phyloP scores from a whole-genome alignment of 495 filamentous ascomycete species.

The Penicillium longicatenatum region DNA sequence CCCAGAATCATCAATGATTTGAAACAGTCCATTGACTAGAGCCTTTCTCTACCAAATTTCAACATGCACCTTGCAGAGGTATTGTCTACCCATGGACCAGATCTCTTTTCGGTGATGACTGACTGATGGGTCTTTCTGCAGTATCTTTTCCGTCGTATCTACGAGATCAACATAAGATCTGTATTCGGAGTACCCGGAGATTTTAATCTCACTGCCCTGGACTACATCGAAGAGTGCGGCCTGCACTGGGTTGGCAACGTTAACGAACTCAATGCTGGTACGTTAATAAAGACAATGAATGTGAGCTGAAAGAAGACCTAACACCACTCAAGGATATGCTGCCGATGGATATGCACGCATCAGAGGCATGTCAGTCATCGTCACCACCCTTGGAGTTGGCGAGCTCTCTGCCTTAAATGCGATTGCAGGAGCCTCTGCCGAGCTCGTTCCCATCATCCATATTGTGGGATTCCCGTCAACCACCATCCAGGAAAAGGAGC shows the following conservation, averaged over 20 bases:
- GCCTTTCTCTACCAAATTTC: not conserved
- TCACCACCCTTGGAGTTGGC: conserved; percentile 81
- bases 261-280: conserved; percentile 76
- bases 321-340: conserved; percentile 51
- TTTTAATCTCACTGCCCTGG: conserved; percentile 68
- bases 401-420: conserved; percentile 76
- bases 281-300: not conserved
- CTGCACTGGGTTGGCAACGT: conserved; percentile 75
- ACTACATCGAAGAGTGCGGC: conserved; percentile 61
- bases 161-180: conserved; percentile 65
- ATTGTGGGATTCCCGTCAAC: conserved; percentile 62
- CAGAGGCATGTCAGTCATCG: conserved; percentile 66
- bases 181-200: conserved; percentile 73
- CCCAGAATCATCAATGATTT: not conserved
- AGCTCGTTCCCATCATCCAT: conserved; percentile 77
- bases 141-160: conserved; percentile 71
- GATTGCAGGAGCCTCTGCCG: conserved; percentile 69
- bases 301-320: not conserved
- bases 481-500: conserved; percentile 23
- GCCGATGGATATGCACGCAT: conserved; percentile 78
- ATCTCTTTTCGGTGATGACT: not conserved
- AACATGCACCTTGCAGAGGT: not conserved
- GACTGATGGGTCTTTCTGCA: conserved; percentile 7
- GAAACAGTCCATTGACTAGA: not conserved
- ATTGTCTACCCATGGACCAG: not conserved